A percentile compares a stretch with the other conserved stretches of the same genome.
These are phyloP conservation scores for Euphrasia confusa DNA, from an alignment of 257 asterid species.

Conservation along the genomic window DNA sequence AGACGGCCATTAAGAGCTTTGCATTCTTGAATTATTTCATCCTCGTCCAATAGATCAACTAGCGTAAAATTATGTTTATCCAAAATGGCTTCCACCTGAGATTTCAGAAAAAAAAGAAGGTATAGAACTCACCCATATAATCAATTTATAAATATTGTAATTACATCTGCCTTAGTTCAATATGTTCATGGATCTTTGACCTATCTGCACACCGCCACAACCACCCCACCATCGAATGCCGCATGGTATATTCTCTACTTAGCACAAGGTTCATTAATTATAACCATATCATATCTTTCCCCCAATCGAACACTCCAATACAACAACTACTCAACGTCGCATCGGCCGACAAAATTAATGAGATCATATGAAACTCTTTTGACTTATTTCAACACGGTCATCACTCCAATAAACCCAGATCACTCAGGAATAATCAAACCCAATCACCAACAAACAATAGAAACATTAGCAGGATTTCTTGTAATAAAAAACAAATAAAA, in stretches of 20 bases:
- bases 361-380: conserved; percentile 9
- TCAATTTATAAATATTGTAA: conserved; percentile 7
- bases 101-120: conserved; percentile 18
- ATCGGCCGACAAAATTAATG: conserved; percentile 18
- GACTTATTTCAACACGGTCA: neutral
- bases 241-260: conserved; percentile 15
- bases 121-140: neutral
- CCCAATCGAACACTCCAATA: conserved; percentile 18
- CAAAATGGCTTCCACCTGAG: conserved; percentile 81
- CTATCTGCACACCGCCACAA: no score
- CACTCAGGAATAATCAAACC: conserved; percentile 22
- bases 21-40: conserved; percentile 95
- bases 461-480: neutral
- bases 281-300: neutral
- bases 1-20: conserved; percentile 93
- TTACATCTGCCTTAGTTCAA: neutral
- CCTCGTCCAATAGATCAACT: conserved; percentile 91
- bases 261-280: conserved; percentile 20
- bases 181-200: conserved; percentile 9
- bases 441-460: conserved; percentile 14
- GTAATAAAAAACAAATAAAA: neutral
- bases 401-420: conserved; percentile 23
- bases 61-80: conserved; percentile 66
- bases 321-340: conserved; percentile 19
- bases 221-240: neutral